Conservation (phyloP, 768 basidiomycete genomes). For the Hemileccinum rubropunctum region DNA sequence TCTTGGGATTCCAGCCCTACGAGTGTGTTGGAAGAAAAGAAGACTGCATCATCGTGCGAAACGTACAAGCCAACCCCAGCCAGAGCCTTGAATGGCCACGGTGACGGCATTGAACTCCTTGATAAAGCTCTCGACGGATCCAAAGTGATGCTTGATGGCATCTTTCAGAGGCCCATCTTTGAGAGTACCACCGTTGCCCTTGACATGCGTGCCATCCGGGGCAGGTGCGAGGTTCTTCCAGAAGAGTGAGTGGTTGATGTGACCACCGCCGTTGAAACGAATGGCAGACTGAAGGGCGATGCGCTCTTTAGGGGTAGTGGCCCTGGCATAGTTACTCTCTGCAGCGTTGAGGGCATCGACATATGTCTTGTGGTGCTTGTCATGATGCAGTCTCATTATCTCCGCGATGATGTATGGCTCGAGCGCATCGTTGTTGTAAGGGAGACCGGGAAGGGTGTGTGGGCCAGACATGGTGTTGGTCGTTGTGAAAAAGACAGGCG, state of each 20-base stretch:
- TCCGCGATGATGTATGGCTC: slow-evolving; percentile 87
- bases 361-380: slow-evolving; percentile 95
- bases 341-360: slow-evolving; percentile 71
- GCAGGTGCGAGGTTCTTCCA: slow-evolving; percentile 91
- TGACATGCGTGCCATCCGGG: slow-evolving; percentile 41
- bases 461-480: slow-evolving; percentile 36
- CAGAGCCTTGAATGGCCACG: slow-evolving; percentile 86
- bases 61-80: slow-evolving; percentile 96
- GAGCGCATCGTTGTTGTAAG: slow-evolving; percentile 84
- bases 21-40: background rate
- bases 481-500: background rate
- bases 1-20: slow-evolving; percentile 70
- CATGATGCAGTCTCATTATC: slow-evolving; percentile 95
- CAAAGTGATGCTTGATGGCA: slow-evolving; percentile 65
- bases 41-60: background rate
- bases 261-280: slow-evolving; percentile 36
- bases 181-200: slow-evolving; percentile 62
- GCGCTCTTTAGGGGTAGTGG: slow-evolving; percentile 57
- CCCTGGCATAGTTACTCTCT: slow-evolving; percentile 71
- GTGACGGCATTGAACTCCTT: slow-evolving; percentile 85
- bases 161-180: slow-evolving; percentile 66
- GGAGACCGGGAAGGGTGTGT: slow-evolving; percentile 69
- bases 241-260: slow-evolving; percentile 95
- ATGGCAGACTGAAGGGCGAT: slow-evolving; percentile 27
- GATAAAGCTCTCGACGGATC: slow-evolving; percentile 67